phyloP scores from a whole-genome alignment of 129 eudicot genomes.

The Flaveria sonorensis region DNA sequence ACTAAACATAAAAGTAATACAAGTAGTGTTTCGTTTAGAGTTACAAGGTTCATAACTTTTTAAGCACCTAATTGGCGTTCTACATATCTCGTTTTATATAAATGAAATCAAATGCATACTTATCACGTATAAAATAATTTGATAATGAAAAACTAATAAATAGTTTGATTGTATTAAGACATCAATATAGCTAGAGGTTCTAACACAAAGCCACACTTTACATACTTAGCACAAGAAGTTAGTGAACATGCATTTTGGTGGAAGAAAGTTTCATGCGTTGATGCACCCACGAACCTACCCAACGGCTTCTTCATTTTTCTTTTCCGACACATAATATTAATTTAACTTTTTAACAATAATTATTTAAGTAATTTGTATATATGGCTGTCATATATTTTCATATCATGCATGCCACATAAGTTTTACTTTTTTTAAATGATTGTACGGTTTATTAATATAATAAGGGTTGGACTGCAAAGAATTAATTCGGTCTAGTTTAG shows the following conservation, averaged over 20 bases:
- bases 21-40: too few species aligned
- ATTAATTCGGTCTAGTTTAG: too few species aligned
- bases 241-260: constrained; percentile 4
- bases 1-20: too few species aligned
- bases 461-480: too few species aligned
- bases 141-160: neutral
- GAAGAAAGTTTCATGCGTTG: neutral
- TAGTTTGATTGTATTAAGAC: neutral
- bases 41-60: too few species aligned
- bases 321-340: neutral
- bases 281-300: neutral
- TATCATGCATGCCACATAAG: too few species aligned
- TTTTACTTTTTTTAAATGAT: too few species aligned
- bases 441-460: too few species aligned
- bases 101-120: neutral
- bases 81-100: neutral
- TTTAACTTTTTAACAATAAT: too few species aligned
- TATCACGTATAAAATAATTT: neutral
- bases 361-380: too few species aligned
- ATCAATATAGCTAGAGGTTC: neutral
- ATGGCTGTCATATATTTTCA: too few species aligned
- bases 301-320: neutral
- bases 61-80: too few species aligned
- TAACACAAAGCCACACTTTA: constrained; percentile 3
- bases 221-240: neutral